These are phyloP conservation scores for Pulveroboletus sp. DNA, from an alignment of 768 basidiomycete genomes.

Conservation along the genomic window DNA sequence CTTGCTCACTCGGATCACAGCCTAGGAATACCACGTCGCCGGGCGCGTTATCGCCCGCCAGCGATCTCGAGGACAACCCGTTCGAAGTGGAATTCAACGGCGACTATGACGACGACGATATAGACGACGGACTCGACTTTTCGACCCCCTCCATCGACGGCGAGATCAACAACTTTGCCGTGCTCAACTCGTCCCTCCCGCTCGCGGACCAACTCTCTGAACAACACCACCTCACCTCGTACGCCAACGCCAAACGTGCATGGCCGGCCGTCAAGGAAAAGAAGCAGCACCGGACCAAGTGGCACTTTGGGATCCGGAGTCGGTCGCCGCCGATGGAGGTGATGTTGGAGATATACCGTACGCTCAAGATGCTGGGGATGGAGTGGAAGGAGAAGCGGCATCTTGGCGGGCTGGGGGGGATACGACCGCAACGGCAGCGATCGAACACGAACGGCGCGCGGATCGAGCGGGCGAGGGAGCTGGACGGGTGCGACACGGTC, in stretches of 20 bases:
- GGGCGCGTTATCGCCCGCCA: conserved; percentile 59
- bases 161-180: conserved; percentile 69
- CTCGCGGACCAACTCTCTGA: conserved; percentile 62
- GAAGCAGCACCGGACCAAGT: conserved; percentile 80
- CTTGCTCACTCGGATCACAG: conserved; percentile 33
- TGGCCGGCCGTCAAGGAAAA: conserved; percentile 52
- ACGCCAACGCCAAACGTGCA: conserved; percentile 47
- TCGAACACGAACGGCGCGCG: conserved; percentile 36
- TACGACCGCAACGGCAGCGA: conserved; percentile 32
- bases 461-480: conserved; percentile 61
- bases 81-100: conserved; percentile 72
- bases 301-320: conserved; percentile 98
- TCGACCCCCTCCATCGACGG: conserved; percentile 37
- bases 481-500: conserved; percentile 57
- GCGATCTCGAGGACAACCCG: conserved; percentile 69
- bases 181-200: conserved; percentile 86
- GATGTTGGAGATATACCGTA: conserved; percentile 97
- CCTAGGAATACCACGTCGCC: conserved; percentile 72
- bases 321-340: conserved; percentile 97
- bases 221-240: conserved; percentile 70
- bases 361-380: conserved; percentile 86
- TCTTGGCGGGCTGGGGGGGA: conserved; percentile 67
- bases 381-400: conserved; percentile 95
- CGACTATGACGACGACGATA: conserved; percentile 48
- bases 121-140: conserved; percentile 52